These are phyloP conservation scores for Candida sphagnicola DNA, from an alignment of 805 yeast species.

Conservation along the genomic window DNA sequence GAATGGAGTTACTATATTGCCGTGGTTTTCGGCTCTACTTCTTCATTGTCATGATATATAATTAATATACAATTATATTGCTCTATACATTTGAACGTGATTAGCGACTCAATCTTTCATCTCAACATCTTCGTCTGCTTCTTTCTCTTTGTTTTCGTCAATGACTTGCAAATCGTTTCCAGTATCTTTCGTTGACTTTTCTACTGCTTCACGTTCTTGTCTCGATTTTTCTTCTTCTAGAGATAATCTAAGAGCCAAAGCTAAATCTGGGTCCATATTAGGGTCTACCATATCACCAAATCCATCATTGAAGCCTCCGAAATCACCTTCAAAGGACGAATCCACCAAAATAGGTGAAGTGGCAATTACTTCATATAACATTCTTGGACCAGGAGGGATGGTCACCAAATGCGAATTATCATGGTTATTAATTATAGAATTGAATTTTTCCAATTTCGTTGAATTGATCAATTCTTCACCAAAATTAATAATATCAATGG, in stretches of 20 bases:
- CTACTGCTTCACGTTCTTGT: slow-evolving; percentile 68
- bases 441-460: slow-evolving; percentile 72
- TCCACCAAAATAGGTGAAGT: slow-evolving; percentile 70
- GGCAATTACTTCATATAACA: slow-evolving; percentile 77
- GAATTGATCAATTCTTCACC: slow-evolving; percentile 85
- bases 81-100: not conserved
- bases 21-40: too few species aligned
- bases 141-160: slow-evolving; percentile 21
- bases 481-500: slow-evolving; percentile 85
- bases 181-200: slow-evolving; percentile 20
- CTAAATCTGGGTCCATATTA: slow-evolving; percentile 93
- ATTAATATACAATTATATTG: not conserved
- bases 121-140: slow-evolving; percentile 12
- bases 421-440: slow-evolving; percentile 67
- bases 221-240: slow-evolving; percentile 92
- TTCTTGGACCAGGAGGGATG: slow-evolving; percentile 82
- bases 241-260: slow-evolving; percentile 90
- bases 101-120: slow-evolving; percentile 14
- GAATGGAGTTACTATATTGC: too few species aligned
- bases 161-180: slow-evolving; percentile 25
- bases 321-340: slow-evolving; percentile 54
- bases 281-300: slow-evolving; percentile 58
- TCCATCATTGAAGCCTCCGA: slow-evolving; percentile 44
- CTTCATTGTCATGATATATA: not conserved
- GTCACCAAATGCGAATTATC: slow-evolving; percentile 81